Base-by-base conservation (phyloP, 169 alveolate species). In the Plasmodium fragile region DNA sequence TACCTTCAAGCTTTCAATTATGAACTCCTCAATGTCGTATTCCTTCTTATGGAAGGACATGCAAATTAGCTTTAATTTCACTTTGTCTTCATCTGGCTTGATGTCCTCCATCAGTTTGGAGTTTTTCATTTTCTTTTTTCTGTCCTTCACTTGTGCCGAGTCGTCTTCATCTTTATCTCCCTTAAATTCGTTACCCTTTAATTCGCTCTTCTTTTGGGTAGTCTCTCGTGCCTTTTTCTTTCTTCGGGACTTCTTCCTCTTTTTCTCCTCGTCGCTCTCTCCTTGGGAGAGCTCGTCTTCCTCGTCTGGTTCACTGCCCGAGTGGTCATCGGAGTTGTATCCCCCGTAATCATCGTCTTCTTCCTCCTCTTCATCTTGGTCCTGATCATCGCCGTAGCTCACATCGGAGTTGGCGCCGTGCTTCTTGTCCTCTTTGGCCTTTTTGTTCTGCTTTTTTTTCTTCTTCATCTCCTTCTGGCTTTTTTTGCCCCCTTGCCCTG, bases 11-110 rank as follows among this genome's bases (percentile, higher is more conserved):
- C 92, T 45, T 69, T 91, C 94, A 6, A 43, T 43, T 32, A 91
- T 65, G 28, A 43, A 91, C 53, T 69, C 94, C 55, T 91, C 94
- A 49, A 91, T 81, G 73, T 80, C 73, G 59, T 79, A 91, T 91
- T 91, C 92, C 45, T 91, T 91, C 28, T 65, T 91, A 80, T 49
- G 55, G 73, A 81, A 91, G 11, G 94, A 59, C 55, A 91, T 79
- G 16, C 82, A 70, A 80, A 91, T 81, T 91, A 25, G 25, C 53
- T 91, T 91, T 71, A 91, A 30, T 41, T 71, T 91, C 18, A n/a
- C 8, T 45, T 91, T 91, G 53, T 91, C 94, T 25, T 81, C 92
- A 91, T 81, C n/a, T 25, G 84, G 75, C 18, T 81, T 81, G n/a
- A 80, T 52, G 49, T 87, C 78, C 1, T 75, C 90, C 92, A 91